Base-by-base conservation (phyloP, 2,329 filamentous ascomycete genomes). In the Orbilia oligospora region DNA sequence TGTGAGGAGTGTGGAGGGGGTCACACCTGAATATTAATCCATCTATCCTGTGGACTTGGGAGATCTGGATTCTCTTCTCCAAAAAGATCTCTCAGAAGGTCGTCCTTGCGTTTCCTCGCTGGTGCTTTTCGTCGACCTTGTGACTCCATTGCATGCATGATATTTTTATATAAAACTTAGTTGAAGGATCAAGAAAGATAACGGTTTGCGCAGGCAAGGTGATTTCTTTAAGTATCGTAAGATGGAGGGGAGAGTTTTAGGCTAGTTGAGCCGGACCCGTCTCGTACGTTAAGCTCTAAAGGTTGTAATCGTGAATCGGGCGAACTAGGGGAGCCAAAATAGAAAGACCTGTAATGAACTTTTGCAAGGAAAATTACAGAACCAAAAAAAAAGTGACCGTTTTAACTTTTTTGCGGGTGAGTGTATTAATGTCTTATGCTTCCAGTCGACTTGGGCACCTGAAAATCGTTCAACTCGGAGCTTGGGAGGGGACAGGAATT, bases 381-480 rank as follows among this genome's bases (percentile, higher is more conserved):
- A 48, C 44, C 30, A 71, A 66, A 61, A 56, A 30, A 58, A 56
- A 63, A 56, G 51, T 33, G 48, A 56, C 30, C 49, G 38, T 51
- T 44, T 55, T 61, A 48, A 48, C 53, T 61, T 61, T n/a, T 36
- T 53, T 49, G 44, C 51, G 24, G 61, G 58, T 20, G 58, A 41
- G 53, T 27, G 55, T 63, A 53, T 75, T 69, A 48, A 68, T 75
- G 69, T 71, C 68, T 64, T 65, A 56, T 64, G 46, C 20, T 76
- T 63, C 20, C 24, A 68, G 22, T 71, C 48, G 49, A 67, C 61
- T 71, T 71, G 66, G 61, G 56, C 36, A 77, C 73, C 68, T 61
- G 73, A 71, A 71, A 77, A 77, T 68, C 73, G 73, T 77, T 68
- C 44, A 77, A 77, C 73, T 77, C 73, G 73, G 73, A 77, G 68